Base-by-base conservation (phyloP, 2,329 filamentous ascomycete genomes). In the Colletotrichum tofieldiae region DNA sequence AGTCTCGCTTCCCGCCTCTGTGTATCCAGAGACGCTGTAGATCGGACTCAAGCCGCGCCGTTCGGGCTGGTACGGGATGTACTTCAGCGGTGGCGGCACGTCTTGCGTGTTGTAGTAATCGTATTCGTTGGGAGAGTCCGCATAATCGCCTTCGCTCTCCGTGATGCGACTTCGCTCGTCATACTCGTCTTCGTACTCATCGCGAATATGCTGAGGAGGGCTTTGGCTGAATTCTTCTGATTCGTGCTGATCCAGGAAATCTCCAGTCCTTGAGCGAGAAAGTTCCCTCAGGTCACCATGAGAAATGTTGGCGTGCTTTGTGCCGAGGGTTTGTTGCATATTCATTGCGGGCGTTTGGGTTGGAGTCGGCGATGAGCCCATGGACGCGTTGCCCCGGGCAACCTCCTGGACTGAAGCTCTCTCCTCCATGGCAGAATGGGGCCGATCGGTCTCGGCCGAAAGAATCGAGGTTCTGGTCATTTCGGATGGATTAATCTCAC, bases 1-100 rank as follows among this genome's bases (percentile, higher is more conserved):
- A 37, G 84, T 83, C 73, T 91, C 88, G 77, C 86, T 91, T 65
- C 90, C 90, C 58, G 91, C 90, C 77, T 95, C 91, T 5, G 90
- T 92, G 77, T 95, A 96, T 74, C 95, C 96, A 14, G 94, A 96
- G 20, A 98, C 94, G 77, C 95, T 98, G 76, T 96, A 95, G 72
- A 97, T 95, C 0, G 96, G 96, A 79, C 95, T 98, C 60, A 97
- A 83, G 14, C 91, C 92, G 52, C 93, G 92, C 64, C 90, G 88
- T 75, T 93, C 90, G 14, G 90, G 87, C 76, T 92, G 88, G 74
- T 93, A 92, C 1, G 92, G 89, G n/a, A 91, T 86, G 76, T 93
- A 93, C 75, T 89, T 89, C 37, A 91, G 81, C 20, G 89, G 90
- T 3, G 89, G 88, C 2, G 90, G 90, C 2, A 92, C 90, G 73